These are phyloP conservation scores for Tubosaeta sp. DNA, from an alignment of 768 basidiomycete species.

Conservation along the genomic window DNA sequence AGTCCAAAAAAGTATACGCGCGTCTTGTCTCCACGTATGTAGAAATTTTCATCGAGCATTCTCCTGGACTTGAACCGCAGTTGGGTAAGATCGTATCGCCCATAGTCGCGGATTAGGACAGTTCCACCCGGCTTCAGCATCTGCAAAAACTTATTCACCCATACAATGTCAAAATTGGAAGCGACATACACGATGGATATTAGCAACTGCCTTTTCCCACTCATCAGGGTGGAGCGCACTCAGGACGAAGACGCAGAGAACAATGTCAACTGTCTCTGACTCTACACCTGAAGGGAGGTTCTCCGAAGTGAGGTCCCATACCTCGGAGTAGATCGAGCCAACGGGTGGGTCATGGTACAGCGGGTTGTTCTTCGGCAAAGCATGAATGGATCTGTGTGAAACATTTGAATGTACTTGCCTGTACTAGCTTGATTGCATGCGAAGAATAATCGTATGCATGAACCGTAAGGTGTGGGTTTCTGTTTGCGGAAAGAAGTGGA, in stretches of 20 bases:
- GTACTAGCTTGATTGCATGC: slow-evolving; percentile 85
- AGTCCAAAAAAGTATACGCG: slow-evolving; percentile 95
- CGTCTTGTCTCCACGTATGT: slow-evolving; percentile 95
- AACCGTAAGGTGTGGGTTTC: slow-evolving; percentile 71
- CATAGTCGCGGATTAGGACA: slow-evolving; percentile 89
- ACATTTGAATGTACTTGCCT: slow-evolving; percentile 42
- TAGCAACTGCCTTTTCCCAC: slow-evolving; percentile 79
- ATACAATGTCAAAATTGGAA: neutral
- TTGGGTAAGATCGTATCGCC: slow-evolving; percentile 91
- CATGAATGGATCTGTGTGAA: neutral
- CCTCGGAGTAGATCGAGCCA: slow-evolving; percentile 71
- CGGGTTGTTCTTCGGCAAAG: slow-evolving; percentile 53
- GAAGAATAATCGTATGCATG: slow-evolving; percentile 89
- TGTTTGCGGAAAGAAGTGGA: slow-evolving; percentile 78
- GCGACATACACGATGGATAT: slow-evolving; percentile 63
- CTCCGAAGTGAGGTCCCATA: slow-evolving; percentile 85
- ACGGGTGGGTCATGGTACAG: slow-evolving; percentile 63
- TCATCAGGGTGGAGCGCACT: slow-evolving; percentile 92
- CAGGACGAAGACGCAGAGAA: slow-evolving; percentile 90
- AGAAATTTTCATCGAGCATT: slow-evolving; percentile 90
- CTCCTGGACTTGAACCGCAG: slow-evolving; percentile 86
- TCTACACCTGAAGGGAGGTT: slow-evolving; percentile 58
- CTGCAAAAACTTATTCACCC: slow-evolving; percentile 33
- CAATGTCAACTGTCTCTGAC: slow-evolving; percentile 75
- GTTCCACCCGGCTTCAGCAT: slow-evolving; percentile 88